Base-by-base conservation (phyloP, 2,329 filamentous ascomycete species). In the Nigrograna mackinnonii region DNA sequence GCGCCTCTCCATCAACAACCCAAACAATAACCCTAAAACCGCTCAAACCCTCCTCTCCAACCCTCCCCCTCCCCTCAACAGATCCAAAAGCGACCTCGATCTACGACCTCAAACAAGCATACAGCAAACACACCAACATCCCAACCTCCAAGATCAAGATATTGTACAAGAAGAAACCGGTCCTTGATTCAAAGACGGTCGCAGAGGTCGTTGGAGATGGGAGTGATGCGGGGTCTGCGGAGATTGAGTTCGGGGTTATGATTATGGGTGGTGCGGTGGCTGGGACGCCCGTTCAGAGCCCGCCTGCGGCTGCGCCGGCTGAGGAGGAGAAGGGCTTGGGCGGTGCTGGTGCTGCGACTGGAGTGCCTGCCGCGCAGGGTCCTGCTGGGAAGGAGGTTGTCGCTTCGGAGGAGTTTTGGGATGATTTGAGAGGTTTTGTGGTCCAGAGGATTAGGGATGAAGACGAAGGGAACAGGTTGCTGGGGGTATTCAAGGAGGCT, bases 241-340 rank as follows among this genome's bases (percentile, higher is more conserved):
- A 72, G 9, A 75, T 92, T 0, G 91, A 96, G 66, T 85, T 97
- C 49, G 83, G 83, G 2, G 80, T 96, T 41, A 97, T 97, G 91
- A 79, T 96, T 16, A 83, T 96, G 64, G 91, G 89, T 77, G 65
- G 65, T 9, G 65, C 55, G 17, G 71, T 72, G 28, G 58, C 59
- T 9, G 7, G 35, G 11, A 72, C 74, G 26, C 74, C 72, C 0
- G 72, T 73, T 35, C 66, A 70, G 40, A 73, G 72, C 58, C 68
- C 72, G 14, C 70, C 71, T 35, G 74, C 72, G 28, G 78, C 76
- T 37, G 76, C 79, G 18, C 68, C 76, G 16, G 31, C 39, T 6
- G 82, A 78, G 47, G 80, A 79, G 36, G 80, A 80, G 31, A 66
- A 70, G 36, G 73, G 65, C 5, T 62, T 66, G 36, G 43, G 39